These are phyloP conservation scores for Podila horticola DNA, from an alignment of 192 early-diverging fungal species.

Conservation along the genomic window DNA sequence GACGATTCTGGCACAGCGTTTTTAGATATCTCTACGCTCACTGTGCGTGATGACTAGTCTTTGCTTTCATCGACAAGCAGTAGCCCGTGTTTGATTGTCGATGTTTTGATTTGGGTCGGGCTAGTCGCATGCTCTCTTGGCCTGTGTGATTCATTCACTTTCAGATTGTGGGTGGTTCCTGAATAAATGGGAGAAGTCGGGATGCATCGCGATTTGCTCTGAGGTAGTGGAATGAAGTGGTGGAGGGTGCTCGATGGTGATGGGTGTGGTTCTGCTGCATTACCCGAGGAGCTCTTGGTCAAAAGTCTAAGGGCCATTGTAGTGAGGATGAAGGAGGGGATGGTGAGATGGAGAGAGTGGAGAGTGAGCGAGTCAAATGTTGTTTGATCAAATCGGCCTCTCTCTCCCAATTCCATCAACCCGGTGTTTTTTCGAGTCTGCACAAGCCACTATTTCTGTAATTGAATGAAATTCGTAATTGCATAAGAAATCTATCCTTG, in stretches of 20 bases:
- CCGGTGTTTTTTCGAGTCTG: too few relatives aligned
- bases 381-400: not conserved
- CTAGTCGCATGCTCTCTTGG: too few relatives aligned
- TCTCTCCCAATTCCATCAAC: not conserved
- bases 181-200: not conserved
- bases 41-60: too few relatives aligned
- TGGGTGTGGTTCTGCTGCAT: not conserved
- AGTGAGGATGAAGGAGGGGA: constrained; percentile 17
- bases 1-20: too few relatives aligned
- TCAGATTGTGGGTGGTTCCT: too few relatives aligned
- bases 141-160: too few relatives aligned
- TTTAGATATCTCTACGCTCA: too few relatives aligned
- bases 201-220: not conserved
- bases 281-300: constrained; percentile 57
- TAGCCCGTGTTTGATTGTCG: too few relatives aligned
- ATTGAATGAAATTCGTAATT: too few relatives aligned
- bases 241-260: not conserved
- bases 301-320: constrained; percentile 54
- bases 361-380: constrained; percentile 10
- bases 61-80: too few relatives aligned
- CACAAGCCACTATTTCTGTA: not conserved
- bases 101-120: too few relatives aligned
- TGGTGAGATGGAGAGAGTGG: constrained; percentile 15
- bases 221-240: not conserved
- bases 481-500: too few relatives aligned